Base-by-base conservation (phyloP, 1,139 yeast genomes). In the Pichia sp. region DNA sequence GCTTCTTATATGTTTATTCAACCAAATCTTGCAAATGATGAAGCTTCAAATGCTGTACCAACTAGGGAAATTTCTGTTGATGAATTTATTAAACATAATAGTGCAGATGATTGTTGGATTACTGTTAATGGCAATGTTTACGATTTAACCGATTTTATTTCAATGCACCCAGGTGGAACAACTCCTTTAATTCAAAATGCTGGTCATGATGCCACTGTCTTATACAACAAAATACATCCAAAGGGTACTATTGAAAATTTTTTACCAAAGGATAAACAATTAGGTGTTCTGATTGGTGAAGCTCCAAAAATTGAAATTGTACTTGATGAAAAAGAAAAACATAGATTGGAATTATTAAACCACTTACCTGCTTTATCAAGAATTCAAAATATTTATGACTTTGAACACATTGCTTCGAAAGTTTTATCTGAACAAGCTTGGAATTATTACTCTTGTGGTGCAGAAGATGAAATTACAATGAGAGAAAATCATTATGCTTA, bases 81-180 rank as follows among this genome's bases (percentile, higher is more conserved):
- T 40, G 84, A 78, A 62, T 80, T 84, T 30, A 73, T 78, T n/a
- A 71, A 76, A 55, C 94, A 84, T 66, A 77, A 79, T 62, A 66
- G 61, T 10, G 69, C 70, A n/a, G 73, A 71, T 33, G 92, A 84
- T 59, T 82, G 96, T 65, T 90, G 97, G 97, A 85, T 87, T 40
- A 80, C 86, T 5, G 79, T 90, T 48, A 83, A 87, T 54, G 90
- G 90, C 43, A 78, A 84, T 38, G 96, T 86, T 28, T 80, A 90
- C 62, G 89, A 90, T 62, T 74, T 90, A 55, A 84, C 97, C 0
- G 77, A 78, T 35, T 90, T 90, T 59, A 70, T 86, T 49, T 68
- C 76, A 23, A 71, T 78, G 43, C 98, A 90, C 62, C 97, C 97
- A 0, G 98, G 97, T 50, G 98, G 97, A 3, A 76, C 74, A 48